Evolutionary conservation across 441 rosid genomes (phyloP).

Genomic region (Eruca vesicaria): DNA sequence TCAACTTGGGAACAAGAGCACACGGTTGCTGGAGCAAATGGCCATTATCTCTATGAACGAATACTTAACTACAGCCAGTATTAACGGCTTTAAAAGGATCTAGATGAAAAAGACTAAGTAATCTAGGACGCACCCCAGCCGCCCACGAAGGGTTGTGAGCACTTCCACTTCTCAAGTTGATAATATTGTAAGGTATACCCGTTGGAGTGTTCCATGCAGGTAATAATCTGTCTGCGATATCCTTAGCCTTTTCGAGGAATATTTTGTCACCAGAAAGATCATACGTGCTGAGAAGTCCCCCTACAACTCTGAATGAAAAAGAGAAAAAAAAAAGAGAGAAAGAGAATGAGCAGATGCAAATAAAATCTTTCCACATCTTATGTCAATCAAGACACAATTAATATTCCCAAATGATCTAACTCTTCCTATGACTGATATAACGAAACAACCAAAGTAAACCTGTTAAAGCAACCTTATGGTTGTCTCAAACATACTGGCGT

Average conservation of each 20-base stretch:
- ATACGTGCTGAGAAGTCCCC: constrained; percentile 91
- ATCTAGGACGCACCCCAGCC: constrained; percentile 67
- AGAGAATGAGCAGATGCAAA: constrained; percentile 12
- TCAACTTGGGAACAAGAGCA: background rate
- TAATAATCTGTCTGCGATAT: constrained; percentile 88
- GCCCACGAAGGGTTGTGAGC: constrained; percentile 88
- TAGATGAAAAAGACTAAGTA: background rate
- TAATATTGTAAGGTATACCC: constrained; percentile 84
- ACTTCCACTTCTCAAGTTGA: constrained; percentile 74
- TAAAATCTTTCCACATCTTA: background rate
- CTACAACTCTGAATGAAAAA: constrained; percentile 89
- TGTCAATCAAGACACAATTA: background rate
- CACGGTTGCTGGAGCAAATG: background rate
- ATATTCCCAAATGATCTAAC: background rate
- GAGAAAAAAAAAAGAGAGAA: constrained; percentile 5
- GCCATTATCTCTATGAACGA: background rate
- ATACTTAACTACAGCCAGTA: background rate
- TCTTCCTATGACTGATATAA: constrained; percentile 4
- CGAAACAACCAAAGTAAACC: constrained; percentile 49
- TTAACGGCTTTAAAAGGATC: background rate
- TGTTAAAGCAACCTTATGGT: constrained; percentile 90
- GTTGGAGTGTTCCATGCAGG: constrained; percentile 87
- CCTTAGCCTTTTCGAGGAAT: constrained; percentile 89
- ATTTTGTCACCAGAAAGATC: constrained; percentile 86
- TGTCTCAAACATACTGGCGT: constrained; percentile 95